Conservation (phyloP, 805 yeast species). For the Yamadazyma paraphyllophila region DNA sequence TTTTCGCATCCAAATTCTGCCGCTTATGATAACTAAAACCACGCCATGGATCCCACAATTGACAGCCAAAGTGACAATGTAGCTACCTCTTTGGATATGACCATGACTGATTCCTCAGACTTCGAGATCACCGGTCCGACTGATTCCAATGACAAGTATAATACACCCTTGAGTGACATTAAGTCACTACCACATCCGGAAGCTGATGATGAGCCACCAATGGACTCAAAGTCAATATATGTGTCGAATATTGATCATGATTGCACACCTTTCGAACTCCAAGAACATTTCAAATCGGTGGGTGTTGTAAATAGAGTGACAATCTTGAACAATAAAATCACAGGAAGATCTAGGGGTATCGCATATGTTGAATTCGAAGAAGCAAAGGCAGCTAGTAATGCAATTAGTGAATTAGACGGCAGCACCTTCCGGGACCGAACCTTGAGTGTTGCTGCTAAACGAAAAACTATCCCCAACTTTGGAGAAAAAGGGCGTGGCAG, state of each 20-base stretch:
- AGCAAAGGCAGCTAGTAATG: conserved; percentile 59
- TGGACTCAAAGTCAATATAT: conserved; percentile 75
- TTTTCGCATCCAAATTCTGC: not conserved
- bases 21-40: not conserved
- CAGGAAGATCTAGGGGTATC: conserved; percentile 84
- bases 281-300: conserved; percentile 63
- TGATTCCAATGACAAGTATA: too few species aligned
- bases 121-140: not conserved
- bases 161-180: too few species aligned
- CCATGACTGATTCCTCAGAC: not conserved
- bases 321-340: conserved; percentile 64
- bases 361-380: conserved; percentile 85
- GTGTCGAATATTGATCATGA: conserved; percentile 85
- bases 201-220: conserved; percentile 45
- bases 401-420: conserved; percentile 61
- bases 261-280: conserved; percentile 75
- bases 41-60: not conserved
- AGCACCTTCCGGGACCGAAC: conserved; percentile 64
- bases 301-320: conserved; percentile 82
- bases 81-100: not conserved
- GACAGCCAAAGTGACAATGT: too few species aligned
- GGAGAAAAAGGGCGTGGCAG: conserved; percentile 17
- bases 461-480: conserved; percentile 67
- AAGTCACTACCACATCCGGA: not conserved
- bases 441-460: conserved; percentile 70